These are phyloP conservation scores for Epichloe bromicola DNA, from an alignment of 2,329 filamentous ascomycete genomes.

Conservation along the genomic window DNA sequence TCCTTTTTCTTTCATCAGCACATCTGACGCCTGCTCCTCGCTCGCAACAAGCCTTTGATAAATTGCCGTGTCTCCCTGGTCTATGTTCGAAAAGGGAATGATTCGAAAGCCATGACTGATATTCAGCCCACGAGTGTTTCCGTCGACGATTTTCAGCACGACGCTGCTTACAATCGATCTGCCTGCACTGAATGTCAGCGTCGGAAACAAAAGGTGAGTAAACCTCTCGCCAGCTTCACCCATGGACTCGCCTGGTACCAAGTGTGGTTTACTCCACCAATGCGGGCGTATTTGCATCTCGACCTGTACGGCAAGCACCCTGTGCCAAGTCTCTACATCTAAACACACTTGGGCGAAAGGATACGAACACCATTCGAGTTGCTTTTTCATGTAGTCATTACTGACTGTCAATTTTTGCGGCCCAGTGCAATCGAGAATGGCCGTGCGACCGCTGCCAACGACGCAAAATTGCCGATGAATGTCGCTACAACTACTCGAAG, in stretches of 20 bases:
- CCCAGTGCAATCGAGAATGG: conserved; percentile 20
- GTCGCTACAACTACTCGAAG: conserved; percentile 13
- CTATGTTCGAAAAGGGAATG: too few relatives aligned
- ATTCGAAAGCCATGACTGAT: not conserved
- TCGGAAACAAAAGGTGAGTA: conserved; percentile 24
- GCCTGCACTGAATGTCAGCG: conserved; percentile 32
- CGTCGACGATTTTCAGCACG: not conserved
- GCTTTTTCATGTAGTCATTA: not conserved
- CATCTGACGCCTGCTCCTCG: too few relatives aligned
- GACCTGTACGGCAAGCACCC: too few relatives aligned
- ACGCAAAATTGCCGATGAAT: conserved; percentile 18
- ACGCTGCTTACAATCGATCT: conserved; percentile 14
- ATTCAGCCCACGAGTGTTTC: not conserved
- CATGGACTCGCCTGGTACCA: too few relatives aligned
- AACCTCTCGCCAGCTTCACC: too few relatives aligned
- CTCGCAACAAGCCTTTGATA: not conserved
- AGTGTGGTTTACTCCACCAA: too few relatives aligned
- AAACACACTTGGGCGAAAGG: too few relatives aligned
- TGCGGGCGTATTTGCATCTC: too few relatives aligned
- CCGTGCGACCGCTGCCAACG: conserved; percentile 20
- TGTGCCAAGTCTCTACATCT: too few relatives aligned
- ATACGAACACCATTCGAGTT: too few relatives aligned
- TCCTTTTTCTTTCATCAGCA: too few relatives aligned
- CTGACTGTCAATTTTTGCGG: not conserved
- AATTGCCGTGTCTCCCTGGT: too few relatives aligned